These are phyloP conservation scores for Ogataea nakhonphanomensis DNA, from an alignment of 805 yeast genomes.

Conservation along the genomic window DNA sequence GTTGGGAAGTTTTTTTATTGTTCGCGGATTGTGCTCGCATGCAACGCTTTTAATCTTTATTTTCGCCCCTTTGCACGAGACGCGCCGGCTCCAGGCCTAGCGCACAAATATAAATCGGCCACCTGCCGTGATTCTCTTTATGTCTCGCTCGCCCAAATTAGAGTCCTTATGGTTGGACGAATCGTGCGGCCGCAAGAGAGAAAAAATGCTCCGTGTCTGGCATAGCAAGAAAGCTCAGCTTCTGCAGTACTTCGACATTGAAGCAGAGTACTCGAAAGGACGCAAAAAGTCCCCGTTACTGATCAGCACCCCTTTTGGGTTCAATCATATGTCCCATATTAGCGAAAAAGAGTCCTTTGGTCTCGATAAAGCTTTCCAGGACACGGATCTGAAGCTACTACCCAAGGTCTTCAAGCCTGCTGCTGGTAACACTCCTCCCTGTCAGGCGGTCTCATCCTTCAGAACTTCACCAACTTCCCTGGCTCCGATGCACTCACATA, in stretches of 20 bases:
- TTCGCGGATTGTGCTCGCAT: slow-evolving; percentile 5
- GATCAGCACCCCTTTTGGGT: slow-evolving; percentile 34
- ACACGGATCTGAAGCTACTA: slow-evolving; percentile 13
- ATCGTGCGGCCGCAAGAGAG: slow-evolving; percentile 5
- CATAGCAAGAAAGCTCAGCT: slow-evolving; percentile 14
- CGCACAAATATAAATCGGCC: slow-evolving; percentile 1
- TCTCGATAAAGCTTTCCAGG: slow-evolving; percentile 26
- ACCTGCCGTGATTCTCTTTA: slow-evolving; percentile 1
- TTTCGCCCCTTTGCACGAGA: slow-evolving; percentile 1
- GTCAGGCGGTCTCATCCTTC: slow-evolving; percentile 31
- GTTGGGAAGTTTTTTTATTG: slow-evolving; percentile 1
- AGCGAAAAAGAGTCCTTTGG: slow-evolving; percentile 31
- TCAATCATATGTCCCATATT: slow-evolving; percentile 34
- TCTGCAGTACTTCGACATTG: slow-evolving; percentile 21
- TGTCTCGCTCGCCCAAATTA: slow-evolving; percentile 20
- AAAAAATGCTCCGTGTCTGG: slow-evolving; percentile 11
- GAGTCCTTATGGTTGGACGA: slow-evolving; percentile 29
- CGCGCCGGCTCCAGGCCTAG: slow-evolving; percentile 2
- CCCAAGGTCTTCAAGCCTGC: slow-evolving; percentile 12
- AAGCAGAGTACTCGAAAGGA: slow-evolving; percentile 5
- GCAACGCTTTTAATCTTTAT: slow-evolving; percentile 1
- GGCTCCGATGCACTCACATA: background rate
- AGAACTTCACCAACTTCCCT: slow-evolving; percentile 29
- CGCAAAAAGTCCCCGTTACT: slow-evolving; percentile 12
- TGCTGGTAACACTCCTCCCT: slow-evolving; percentile 9